Percentiles rank a stretch among this genome's conserved stretches.
These are phyloP conservation scores for Collariella sp. DNA, from an alignment of 495 filamentous ascomycete species.

Conservation along the genomic window DNA sequence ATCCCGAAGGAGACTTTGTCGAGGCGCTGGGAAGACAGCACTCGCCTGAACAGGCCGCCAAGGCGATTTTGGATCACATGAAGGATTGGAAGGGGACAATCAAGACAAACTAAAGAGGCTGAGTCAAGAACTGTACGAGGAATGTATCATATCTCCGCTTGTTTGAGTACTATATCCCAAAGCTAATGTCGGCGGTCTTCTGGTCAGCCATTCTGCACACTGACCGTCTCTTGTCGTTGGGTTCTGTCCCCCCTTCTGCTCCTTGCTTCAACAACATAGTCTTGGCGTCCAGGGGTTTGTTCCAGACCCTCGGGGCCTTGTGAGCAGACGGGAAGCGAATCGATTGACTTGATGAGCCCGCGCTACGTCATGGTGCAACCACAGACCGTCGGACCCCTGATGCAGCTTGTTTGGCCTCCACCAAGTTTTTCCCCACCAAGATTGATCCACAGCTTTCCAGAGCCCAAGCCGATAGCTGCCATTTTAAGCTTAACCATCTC, in stretches of 20 bases:
- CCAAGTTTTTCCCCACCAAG: neutral
- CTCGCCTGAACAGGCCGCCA: conserved; percentile 76
- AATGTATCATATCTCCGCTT: conserved; percentile 12
- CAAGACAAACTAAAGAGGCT: conserved; percentile 5
- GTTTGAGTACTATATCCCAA: neutral
- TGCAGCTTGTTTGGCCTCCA: neutral
- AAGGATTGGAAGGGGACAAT: conserved; percentile 69
- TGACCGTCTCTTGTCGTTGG: neutral
- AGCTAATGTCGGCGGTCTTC: neutral
- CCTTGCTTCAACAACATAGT: neutral
- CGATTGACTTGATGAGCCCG: too few species aligned
- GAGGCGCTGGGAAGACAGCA: conserved; percentile 94
- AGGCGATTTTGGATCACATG: conserved; percentile 78
- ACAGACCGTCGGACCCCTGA: neutral
- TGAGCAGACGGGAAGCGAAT: too few species aligned
- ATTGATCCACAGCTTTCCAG: neutral
- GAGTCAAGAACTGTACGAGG: neutral
- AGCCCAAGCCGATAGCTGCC: conserved; percentile 1
- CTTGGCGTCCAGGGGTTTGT: neutral
- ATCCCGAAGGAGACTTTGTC: conserved; percentile 96
- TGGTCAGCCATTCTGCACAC: neutral
- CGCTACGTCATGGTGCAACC: conserved; percentile 5
- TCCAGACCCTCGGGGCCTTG: neutral
- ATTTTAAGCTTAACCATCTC: neutral
- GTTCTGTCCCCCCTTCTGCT: neutral